Conservation (phyloP, 257 asterid genomes). For the Salvia splendens region DNA sequence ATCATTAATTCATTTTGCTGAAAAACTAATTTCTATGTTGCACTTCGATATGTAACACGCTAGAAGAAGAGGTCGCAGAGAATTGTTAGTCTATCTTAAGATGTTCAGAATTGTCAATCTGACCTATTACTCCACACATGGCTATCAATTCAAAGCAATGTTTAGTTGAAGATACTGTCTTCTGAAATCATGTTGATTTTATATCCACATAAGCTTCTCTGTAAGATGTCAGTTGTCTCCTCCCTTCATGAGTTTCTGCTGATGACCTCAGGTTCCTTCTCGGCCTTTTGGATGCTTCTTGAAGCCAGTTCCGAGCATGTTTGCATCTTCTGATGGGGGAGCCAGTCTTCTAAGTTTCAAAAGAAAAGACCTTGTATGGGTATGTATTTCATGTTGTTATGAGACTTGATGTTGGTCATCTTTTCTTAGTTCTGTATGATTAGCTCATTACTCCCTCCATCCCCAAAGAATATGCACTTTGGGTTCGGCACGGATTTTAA, state of each 20-base stretch:
- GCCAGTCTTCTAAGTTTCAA: constrained; percentile 83
- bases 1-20: constrained; percentile 20
- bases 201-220: constrained; percentile 17
- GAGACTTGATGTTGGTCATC: constrained; percentile 19
- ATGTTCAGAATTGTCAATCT: constrained; percentile 16
- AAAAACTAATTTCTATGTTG: constrained; percentile 21
- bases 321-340: constrained; percentile 82
- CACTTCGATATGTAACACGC: constrained; percentile 7
- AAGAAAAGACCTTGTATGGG: constrained; percentile 91
- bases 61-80: constrained; percentile 2
- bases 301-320: constrained; percentile 91
- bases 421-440: constrained; percentile 11
- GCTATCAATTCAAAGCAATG: constrained; percentile 20
- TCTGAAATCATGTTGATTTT: constrained; percentile 21
- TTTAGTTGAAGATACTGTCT: constrained; percentile 24
- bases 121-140: background rate
- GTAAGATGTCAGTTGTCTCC: constrained; percentile 20
- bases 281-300: constrained; percentile 93
- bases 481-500: no score
- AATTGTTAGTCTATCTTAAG: constrained; percentile 18
- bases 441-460: no score
- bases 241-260: constrained; percentile 37
- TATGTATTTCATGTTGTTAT: constrained; percentile 40
- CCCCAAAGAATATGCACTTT: no score
- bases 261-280: constrained; percentile 70